phyloP scores from a whole-genome alignment of 129 eudicot species.

The Chrysanthemum lavandulifolium region DNA sequence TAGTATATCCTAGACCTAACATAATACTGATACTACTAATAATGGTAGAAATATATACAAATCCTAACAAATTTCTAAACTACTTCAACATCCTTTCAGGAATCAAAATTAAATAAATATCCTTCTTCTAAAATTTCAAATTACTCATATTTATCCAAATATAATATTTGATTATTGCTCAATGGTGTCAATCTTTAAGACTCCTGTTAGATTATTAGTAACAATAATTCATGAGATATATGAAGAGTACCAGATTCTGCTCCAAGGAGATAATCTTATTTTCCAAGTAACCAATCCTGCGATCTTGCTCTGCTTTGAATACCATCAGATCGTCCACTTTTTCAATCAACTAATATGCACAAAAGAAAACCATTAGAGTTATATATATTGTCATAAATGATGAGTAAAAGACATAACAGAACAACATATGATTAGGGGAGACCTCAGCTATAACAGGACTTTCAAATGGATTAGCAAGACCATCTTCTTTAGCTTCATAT shows the following conservation, averaged over 20 bases:
- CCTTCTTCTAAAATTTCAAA: too few relatives aligned
- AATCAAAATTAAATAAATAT: too few relatives aligned
- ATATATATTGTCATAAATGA: neutral
- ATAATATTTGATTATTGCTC: too few relatives aligned
- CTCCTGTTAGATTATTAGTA: too few relatives aligned
- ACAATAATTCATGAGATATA: neutral
- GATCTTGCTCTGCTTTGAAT: slow-evolving; percentile 50
- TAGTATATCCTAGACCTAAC: too few relatives aligned
- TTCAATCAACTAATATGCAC: slow-evolving; percentile 45
- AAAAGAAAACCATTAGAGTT: neutral
- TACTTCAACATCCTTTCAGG: too few relatives aligned
- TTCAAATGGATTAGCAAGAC: slow-evolving; percentile 23
- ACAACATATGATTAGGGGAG: slow-evolving; percentile 13
- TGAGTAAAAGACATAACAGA: slow-evolving; percentile 2
- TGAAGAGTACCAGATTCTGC: slow-evolving; percentile 55
- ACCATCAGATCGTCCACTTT: slow-evolving; percentile 55
- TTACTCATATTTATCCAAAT: too few relatives aligned
- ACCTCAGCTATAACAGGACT: slow-evolving; percentile 53
- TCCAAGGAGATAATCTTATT: slow-evolving; percentile 24
- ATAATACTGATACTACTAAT: too few relatives aligned
- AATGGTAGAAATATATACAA: too few relatives aligned
- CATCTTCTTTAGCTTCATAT: slow-evolving; percentile 20
- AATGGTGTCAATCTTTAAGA: too few relatives aligned
- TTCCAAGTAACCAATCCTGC: slow-evolving; percentile 38
- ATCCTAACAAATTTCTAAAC: too few relatives aligned